Evolutionary conservation across 78 protist species (phyloP).

Genomic region (Polysphondylium violaceum): DNA sequence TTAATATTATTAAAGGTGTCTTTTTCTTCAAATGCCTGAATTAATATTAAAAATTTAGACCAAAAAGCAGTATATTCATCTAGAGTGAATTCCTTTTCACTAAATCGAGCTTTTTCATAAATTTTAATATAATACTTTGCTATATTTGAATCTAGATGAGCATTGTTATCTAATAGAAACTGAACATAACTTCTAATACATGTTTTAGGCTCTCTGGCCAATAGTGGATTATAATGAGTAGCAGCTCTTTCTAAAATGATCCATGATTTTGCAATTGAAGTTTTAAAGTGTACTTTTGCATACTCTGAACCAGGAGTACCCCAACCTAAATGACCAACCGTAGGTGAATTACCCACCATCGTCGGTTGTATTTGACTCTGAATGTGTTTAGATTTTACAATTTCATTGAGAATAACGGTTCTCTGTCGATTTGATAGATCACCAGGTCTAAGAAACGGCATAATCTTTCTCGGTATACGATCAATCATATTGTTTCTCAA

Average conservation of each 20-base stretch:
- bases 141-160: slow-evolving; percentile 18
- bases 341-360: slow-evolving; percentile 1
- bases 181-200: slow-evolving; percentile 70
- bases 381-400: slow-evolving; percentile 74
- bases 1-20: not conserved
- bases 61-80: slow-evolving; percentile 63
- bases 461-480: slow-evolving; percentile 79
- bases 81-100: slow-evolving; percentile 62
- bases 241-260: slow-evolving; percentile 71
- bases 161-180: slow-evolving; percentile 34
- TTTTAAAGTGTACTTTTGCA: slow-evolving; percentile 78
- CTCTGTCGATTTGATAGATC: slow-evolving; percentile 82
- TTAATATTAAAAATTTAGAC: slow-evolving; percentile 5
- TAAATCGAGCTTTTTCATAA: slow-evolving; percentile 83
- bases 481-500: slow-evolving; percentile 59
- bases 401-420: slow-evolving; percentile 68
- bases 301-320: slow-evolving; percentile 72
- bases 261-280: slow-evolving; percentile 72
- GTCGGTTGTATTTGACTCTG: slow-evolving; percentile 38
- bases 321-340: slow-evolving; percentile 82
- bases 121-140: slow-evolving; percentile 49
- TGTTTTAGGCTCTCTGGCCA: slow-evolving; percentile 20
- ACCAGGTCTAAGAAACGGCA: slow-evolving; percentile 85
- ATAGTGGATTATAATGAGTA: slow-evolving; percentile 29
- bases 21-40: slow-evolving; percentile 11